Conservation (phyloP, 2,329 filamentous ascomycete genomes). For the Microdochium nivale region DNA sequence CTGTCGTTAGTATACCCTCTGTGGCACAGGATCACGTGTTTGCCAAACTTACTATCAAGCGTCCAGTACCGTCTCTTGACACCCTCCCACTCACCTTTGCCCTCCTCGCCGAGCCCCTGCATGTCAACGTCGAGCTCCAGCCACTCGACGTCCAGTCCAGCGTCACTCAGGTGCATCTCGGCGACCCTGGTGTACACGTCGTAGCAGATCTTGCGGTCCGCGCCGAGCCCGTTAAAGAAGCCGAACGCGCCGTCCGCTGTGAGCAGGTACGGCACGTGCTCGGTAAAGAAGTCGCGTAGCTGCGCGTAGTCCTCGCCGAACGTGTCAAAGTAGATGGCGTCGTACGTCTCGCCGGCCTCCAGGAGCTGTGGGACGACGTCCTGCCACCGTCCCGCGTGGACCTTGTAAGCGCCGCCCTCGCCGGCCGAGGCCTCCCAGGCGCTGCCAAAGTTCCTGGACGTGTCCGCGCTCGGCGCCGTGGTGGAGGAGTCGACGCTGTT, state of each 20-base stretch:
- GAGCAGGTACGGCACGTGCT: conserved; percentile 74
- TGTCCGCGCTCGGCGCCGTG: not conserved
- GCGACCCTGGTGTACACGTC: conserved; percentile 91
- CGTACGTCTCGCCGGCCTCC: conserved; percentile 61
- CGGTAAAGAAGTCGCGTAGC: conserved; percentile 78
- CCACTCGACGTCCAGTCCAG: conserved; percentile 86
- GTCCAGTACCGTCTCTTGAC: conserved; percentile 87
- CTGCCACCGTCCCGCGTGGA: conserved; percentile 74
- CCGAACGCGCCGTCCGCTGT: conserved; percentile 67
- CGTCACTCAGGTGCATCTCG: conserved; percentile 84
- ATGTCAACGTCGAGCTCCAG: conserved; percentile 66
- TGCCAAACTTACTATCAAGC: conserved; percentile 55
- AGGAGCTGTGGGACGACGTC: conserved; percentile 64
- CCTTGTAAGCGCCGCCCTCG: conserved; percentile 59
- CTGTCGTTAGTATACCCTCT: not conserved
- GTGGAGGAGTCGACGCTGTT: conserved; percentile 23
- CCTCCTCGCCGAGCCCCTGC: conserved; percentile 52
- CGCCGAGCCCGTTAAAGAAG: conserved; percentile 86
- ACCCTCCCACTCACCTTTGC: conserved; percentile 76
- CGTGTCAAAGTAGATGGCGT: conserved; percentile 95
- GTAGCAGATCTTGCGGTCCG: conserved; percentile 86
- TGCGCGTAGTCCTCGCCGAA: conserved; percentile 91
- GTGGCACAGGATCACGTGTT: not conserved
- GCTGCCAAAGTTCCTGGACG: conserved; percentile 35
- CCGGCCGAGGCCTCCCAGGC: conserved; percentile 47